Percentiles rank a stretch among this genome's conserved stretches.
Conservation (phyloP, 495 filamentous ascomycete species). For the Penicillium fimorum region DNA sequence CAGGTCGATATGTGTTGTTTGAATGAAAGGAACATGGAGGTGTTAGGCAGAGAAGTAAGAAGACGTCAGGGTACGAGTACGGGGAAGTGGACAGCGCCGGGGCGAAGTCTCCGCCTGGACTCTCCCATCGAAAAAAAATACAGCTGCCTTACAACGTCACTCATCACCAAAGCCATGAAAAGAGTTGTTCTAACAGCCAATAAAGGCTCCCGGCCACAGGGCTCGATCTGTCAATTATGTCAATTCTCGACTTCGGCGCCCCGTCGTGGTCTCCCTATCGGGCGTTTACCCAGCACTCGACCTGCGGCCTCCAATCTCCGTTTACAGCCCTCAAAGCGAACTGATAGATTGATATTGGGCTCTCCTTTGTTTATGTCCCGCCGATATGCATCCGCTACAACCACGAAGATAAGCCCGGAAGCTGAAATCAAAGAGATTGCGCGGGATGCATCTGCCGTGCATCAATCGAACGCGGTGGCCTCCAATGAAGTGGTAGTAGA, state of each 20-base stretch:
- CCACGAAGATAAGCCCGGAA: conserved; percentile 12
- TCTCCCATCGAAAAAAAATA: conserved; percentile 26
- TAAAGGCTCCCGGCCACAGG: conserved; percentile 22
- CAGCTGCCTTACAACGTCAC: conserved; percentile 13
- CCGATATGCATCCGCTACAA: conserved; percentile 15
- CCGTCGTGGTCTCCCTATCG: conserved; percentile 22
- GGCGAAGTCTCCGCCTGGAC: conserved; percentile 31
- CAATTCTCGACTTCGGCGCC: conserved; percentile 29
- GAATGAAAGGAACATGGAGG: conserved; percentile 20
- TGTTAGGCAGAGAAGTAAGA: conserved; percentile 28
- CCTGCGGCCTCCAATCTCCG: conserved; percentile 10
- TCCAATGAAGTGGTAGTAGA: conserved; percentile 39
- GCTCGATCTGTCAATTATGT: conserved; percentile 41
- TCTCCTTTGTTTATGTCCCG: conserved; percentile 3
- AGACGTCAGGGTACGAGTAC: conserved; percentile 30
- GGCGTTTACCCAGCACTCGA: conserved; percentile 17
- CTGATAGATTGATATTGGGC: conserved; percentile 2
- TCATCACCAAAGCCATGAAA: conserved; percentile 30
- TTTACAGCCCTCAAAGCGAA: conserved; percentile 19
- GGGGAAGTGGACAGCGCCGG: conserved; percentile 27
- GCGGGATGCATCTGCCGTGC: conserved; percentile 29
- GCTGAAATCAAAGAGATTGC: conserved; percentile 29
- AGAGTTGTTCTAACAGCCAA: conserved; percentile 33
- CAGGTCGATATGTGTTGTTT: conserved; percentile 19
- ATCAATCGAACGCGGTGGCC: conserved; percentile 36